Evolutionary conservation across 345 rosid genomes (phyloP), one percentile per base, ranked within the genome.

Genomic region (Hibiscus mutabilis): DNA sequence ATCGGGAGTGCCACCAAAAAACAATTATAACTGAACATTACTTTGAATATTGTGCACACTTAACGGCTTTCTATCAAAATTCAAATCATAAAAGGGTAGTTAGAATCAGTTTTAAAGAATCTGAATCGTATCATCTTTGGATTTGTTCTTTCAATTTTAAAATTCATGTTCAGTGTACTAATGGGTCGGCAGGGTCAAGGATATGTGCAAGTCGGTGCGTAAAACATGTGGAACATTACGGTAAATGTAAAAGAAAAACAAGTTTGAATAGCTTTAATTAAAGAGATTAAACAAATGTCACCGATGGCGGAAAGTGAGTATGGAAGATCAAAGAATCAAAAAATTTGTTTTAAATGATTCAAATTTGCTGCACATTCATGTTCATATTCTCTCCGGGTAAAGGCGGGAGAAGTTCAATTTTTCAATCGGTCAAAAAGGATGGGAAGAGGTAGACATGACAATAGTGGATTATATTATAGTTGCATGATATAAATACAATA

Each of bases 181-280:
- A 25, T 70, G 29, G 10, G 76, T 21, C 25, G 74, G 35, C 5
- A 16, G 14, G 51, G 51, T 46, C 51, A 46, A 46, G 16, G 4
- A 1, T 46, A 12, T 79, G 74, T 81, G 81, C 58, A 67, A 69
- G 81, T 73, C 83, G 81, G 83, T 82, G 85, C 76, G 76, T 75
- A 66, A 53, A 70, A 77, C 72, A 63, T 82, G 59, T 74, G 66
- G 21, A 33, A 33, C 35, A 33, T 33, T 33, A 33, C 35, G 0
- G 61, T 33, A 74, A 59, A 25, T 7, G 10, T 52, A 18, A 52
- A 52, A 6, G 24, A 18, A 52, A 52, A n/a, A 65, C 27, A 67
- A 21, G 37, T 42, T 35, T 10, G 12, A 33, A 68, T 40, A 12
- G 5, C 19, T 63, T 37, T 11, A 2, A 21, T 64, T 16, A 44